A percentile compares a stretch with the other conserved stretches of the same genome.
These are phyloP conservation scores for Didymella lethalis DNA, from an alignment of 2,329 filamentous ascomycete genomes.

Conservation along the genomic window DNA sequence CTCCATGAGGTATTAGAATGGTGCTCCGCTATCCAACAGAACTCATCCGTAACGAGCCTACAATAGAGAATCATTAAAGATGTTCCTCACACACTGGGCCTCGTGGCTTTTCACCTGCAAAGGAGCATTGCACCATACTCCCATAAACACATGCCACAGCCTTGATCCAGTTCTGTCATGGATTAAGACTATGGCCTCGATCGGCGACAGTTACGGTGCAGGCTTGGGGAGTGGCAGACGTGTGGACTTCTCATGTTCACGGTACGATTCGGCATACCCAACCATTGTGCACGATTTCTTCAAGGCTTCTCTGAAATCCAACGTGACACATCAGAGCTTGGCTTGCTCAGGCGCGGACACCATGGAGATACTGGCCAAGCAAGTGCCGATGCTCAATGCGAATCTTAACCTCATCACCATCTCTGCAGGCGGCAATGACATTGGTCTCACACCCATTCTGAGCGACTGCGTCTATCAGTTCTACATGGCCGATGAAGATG, in stretches of 20 bases:
- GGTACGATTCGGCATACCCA: conserved; percentile 41
- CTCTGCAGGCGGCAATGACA: conserved; percentile 46
- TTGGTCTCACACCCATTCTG: conserved; percentile 38
- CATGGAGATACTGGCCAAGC: conserved; percentile 34
- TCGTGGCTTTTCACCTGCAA: conserved; percentile 9
- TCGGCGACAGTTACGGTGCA: conserved; percentile 45
- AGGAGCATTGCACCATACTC: background rate
- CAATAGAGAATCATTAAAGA: background rate
- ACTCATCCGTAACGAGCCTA: too few species aligned
- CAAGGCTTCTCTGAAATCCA: conserved; percentile 14
- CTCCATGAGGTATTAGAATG: background rate
- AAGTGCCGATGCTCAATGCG: conserved; percentile 29
- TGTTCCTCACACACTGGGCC: conserved; percentile 4
- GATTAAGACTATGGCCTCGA: conserved; percentile 38
- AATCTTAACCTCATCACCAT: conserved; percentile 42
- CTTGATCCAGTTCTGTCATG: conserved; percentile 24
- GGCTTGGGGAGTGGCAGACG: conserved; percentile 40
- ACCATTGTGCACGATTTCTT: conserved; percentile 33
- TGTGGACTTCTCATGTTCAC: conserved; percentile 40
- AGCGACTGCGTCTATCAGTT: conserved; percentile 46
- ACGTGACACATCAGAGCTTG: conserved; percentile 37
- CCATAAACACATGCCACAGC: background rate
- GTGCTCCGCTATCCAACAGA: background rate
- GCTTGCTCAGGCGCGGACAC: conserved; percentile 43
- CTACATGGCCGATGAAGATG: conserved; percentile 33